A percentile compares a stretch with the other conserved stretches of the same genome.
Conservation (phyloP, 345 rosid species). For the Populus simonii region DNA sequence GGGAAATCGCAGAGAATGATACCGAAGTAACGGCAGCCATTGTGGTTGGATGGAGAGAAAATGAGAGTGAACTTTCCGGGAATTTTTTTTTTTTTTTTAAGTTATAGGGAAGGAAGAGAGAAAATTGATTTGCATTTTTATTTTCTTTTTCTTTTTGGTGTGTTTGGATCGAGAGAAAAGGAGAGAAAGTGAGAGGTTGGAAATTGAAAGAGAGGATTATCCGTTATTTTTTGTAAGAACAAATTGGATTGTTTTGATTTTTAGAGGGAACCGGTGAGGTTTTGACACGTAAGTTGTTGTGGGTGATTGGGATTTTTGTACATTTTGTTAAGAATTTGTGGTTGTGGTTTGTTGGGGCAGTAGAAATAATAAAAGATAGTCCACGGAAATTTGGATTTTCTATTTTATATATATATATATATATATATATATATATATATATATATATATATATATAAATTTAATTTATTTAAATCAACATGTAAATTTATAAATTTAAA, state of each 20-base stretch:
- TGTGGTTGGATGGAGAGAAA: background rate
- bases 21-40: constrained; percentile 35
- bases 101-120: background rate
- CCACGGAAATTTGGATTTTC: too few species aligned
- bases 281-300: constrained; percentile 30
- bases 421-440: too few species aligned
- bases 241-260: constrained; percentile 14
- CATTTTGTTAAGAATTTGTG: too few species aligned
- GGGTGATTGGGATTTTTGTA: background rate
- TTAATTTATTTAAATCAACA: too few species aligned
- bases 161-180: constrained; percentile 4
- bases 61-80: background rate
- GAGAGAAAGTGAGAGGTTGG: constrained; percentile 26
- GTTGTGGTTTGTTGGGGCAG: too few species aligned
- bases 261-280: constrained; percentile 6
- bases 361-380: too few species aligned
- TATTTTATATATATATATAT: too few species aligned
- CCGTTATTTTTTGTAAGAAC: constrained; percentile 11
- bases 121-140: constrained; percentile 4
- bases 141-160: background rate
- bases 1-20: constrained; percentile 64
- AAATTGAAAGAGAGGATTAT: constrained; percentile 31
- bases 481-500: too few species aligned
- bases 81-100: background rate
- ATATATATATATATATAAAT: too few species aligned